Percentiles rank a stretch among this genome's conserved stretches.
Evolutionary conservation across 225 moss, liverwort and hornwort species (phyloP).

Genomic region (Pseudoscleropodium purum): DNA sequence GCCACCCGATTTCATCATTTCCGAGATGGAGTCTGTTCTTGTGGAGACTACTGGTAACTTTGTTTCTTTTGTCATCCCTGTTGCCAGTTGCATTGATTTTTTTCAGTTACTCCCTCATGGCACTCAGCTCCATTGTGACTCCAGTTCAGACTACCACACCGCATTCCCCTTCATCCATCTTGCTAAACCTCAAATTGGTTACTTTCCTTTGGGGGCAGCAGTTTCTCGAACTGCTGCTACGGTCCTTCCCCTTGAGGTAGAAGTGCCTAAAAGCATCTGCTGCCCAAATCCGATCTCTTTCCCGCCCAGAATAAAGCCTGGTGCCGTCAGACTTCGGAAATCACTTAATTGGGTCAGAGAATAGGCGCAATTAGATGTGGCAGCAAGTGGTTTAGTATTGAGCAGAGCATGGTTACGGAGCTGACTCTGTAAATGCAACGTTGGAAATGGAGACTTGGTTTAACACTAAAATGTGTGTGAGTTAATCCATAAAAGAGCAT

Average conservation of each 20-base stretch:
- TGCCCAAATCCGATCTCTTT: not conserved
- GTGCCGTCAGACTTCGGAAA: not conserved
- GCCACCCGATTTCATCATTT: conserved; percentile 37
- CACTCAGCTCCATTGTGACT: not conserved
- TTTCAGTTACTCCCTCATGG: not conserved
- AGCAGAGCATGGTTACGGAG: not conserved
- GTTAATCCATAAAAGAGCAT: not conserved
- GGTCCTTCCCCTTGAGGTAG: not conserved
- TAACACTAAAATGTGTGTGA: not conserved
- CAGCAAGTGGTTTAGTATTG: not conserved
- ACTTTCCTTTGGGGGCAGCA: not conserved
- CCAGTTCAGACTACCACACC: not conserved
- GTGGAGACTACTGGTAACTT: not conserved
- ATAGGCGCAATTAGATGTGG: not conserved
- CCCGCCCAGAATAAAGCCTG: not conserved
- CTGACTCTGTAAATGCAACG: not conserved
- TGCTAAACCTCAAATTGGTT: not conserved
- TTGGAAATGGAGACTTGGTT: not conserved
- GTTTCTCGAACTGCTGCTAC: not conserved
- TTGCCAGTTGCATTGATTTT: not conserved
- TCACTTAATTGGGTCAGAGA: not conserved
- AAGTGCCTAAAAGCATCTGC: not conserved
- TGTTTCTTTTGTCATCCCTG: not conserved
- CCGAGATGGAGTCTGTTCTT: not conserved
- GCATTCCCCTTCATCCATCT: not conserved